A percentile compares a stretch with the other conserved stretches of the same genome.
phyloP scores from a whole-genome alignment of 148 eudicot species.

The Simmondsia chinensis region DNA sequence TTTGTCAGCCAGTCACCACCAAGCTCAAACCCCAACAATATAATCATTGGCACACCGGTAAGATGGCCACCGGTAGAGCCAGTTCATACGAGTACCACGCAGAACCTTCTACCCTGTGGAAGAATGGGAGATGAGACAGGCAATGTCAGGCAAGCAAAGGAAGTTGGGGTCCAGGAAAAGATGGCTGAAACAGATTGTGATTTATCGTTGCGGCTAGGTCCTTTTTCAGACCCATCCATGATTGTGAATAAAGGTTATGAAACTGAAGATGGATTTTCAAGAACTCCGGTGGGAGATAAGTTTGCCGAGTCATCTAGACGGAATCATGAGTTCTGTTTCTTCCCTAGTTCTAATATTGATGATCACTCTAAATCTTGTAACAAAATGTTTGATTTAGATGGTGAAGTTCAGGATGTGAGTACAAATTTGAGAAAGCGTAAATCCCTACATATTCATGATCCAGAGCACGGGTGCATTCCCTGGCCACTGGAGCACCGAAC shows the following conservation, averaged over 20 bases:
- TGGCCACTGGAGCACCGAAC: conserved; percentile 26
- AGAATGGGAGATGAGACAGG: conserved; percentile 9
- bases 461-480: conserved; percentile 27
- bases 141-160: conserved; percentile 12
- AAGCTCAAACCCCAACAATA: conserved; percentile 26
- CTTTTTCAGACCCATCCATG: conserved; percentile 19
- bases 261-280: conserved; percentile 18
- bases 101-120: conserved; percentile 24
- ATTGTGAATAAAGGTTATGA: conserved; percentile 17
- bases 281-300: conserved; percentile 20
- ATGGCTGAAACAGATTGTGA: conserved; percentile 43
- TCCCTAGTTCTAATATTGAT: conserved; percentile 33
- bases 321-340: conserved; percentile 42
- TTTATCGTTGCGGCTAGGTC: conserved; percentile 78
- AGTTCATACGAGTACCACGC: conserved; percentile 23
- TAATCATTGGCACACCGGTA: conserved; percentile 66
- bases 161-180: conserved; percentile 17
- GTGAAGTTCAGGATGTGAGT: conserved; percentile 24
- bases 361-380: conserved; percentile 18
- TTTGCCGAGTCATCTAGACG: conserved; percentile 6
- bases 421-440: conserved; percentile 51
- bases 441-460: conserved; percentile 21
- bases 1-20: conserved; percentile 23
- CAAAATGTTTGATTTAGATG: conserved; percentile 25
- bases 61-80: conserved; percentile 35